Evolutionary conservation across 192 early-diverging fungal species (phyloP), one percentile per base, ranked within the genome.

Genomic region (Thoreauomyces humboldtii): DNA sequence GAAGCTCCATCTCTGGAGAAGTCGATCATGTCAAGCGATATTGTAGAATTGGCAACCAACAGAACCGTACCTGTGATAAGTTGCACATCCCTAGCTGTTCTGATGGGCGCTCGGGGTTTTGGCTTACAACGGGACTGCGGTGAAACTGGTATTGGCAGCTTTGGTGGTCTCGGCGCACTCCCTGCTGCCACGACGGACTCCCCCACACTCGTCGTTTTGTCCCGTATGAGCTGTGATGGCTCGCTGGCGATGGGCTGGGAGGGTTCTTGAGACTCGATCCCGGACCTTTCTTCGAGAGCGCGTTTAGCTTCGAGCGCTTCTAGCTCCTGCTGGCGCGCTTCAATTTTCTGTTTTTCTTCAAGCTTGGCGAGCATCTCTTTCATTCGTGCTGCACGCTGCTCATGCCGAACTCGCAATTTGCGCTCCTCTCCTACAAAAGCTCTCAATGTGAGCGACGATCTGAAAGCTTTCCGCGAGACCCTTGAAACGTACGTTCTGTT

Each of bases 1-100:
- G 47, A n/a, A 54, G 24, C 54, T 54, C 62, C 62, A 64, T 64
- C n/a, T 64, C 62, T 64, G 35, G 21, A 52, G n/a, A n/a, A n/a
- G n/a, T n/a, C n/a, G n/a, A 2, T 52, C 32, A 5, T 6, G 24
- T 28, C 50, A 52, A 31, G 24, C 11, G 38, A 41, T 41, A n/a
- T 9, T 41, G n/a, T 41, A 41, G 38, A 41, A 41, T 41, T 9
- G 38, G n/a, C 38, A n/a, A 33, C 0, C 24, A 7, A 36, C 25
- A 61, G 9, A 17, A 28, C 5, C 53, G 0, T 4, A 37, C 41
- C 41, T 7, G 41, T 38, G 7, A 25, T 59, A 6, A 42, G 35
- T 21, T 59, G 32, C 41, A 25, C 19, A 21, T 59, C 36, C 34
- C 57, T 32, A 9, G 41, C 4, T 19, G 50, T 52, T 15, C 50